Evolutionary conservation across 345 rosid species (phyloP), one percentile per base, ranked within the genome.

Genomic region (Nasturtium officinale): DNA sequence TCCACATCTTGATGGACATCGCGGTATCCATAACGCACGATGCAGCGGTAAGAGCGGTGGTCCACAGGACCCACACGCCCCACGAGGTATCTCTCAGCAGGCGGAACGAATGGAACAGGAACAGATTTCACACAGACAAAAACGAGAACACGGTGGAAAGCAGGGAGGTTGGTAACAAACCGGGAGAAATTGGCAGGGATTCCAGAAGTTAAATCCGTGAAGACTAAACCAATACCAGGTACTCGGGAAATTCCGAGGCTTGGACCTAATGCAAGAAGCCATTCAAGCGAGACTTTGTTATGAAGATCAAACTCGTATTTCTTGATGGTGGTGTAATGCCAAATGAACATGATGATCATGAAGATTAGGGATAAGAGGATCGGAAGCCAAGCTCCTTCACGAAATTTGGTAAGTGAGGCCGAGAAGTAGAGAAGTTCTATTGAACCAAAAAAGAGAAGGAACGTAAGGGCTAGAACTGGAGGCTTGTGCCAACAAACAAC

Each of bases 361-460:
- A 96, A 91, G 63, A 90, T 47, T 21, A 96, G 85, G 15, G 99
- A 97, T 48, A 92, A 81, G 78, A 96, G 99, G 70, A 96, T 92
- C 12, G 99, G 99, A 23, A 96, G 97, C 99, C 99, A 96, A 23
- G 99, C 99, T 56, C 99, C 99, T 67, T 96, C 99, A 0, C 83
- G 83, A 80, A 92, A 96, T 77, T 96, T 96, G 71, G 96, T 90
- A 16, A 96, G 92, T 5, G 99, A 96, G 38, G 99, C 98, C 3
- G 99, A 92, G 87, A 96, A 96, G 85, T 96, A 96, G 51, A 96
- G 94, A 69, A 96, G 80, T 50, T 96, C 99, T 33, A 96, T 64
- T 0, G 90, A 87, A 9, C 96, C 98, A 26, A 96, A 96, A 78
- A 96, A 85, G 72, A 96, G 83, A 9, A 96, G 86, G 77, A 96